phyloP scores from a whole-genome alignment of 805 yeast genomes.

The Suhomyces vadensis region DNA sequence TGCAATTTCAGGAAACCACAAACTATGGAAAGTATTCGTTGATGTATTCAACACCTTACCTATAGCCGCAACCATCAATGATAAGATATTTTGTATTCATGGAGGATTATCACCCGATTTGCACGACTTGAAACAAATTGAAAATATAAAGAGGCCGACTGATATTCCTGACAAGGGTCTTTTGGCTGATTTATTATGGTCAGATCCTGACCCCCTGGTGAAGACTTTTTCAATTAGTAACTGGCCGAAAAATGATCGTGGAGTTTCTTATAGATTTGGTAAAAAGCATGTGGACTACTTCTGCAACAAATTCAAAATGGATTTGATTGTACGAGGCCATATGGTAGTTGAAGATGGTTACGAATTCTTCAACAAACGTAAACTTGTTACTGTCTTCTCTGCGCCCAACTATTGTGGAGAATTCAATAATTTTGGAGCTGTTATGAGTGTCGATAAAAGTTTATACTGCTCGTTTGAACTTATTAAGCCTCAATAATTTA shows the following conservation, averaged over 20 bases:
- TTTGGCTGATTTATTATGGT: conserved; percentile 78
- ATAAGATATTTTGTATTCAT: conserved; percentile 59
- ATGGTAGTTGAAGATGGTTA: conserved; percentile 91
- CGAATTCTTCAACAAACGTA: conserved; percentile 74
- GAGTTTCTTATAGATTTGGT: conserved; percentile 78
- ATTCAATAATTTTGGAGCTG: conserved; percentile 78
- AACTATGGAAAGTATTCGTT: conserved; percentile 52
- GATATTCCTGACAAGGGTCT: conserved; percentile 82
- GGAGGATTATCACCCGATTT: conserved; percentile 79
- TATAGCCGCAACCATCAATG: conserved; percentile 61
- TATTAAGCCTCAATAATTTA: conserved; percentile 51
- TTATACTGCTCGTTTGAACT: conserved; percentile 72
- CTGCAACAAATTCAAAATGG: conserved; percentile 65
- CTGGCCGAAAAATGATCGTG: conserved; percentile 84
- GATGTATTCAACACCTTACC: conserved; percentile 62
- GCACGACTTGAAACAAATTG: conserved; percentile 63
- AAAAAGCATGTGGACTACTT: conserved; percentile 72
- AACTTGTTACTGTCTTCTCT: conserved; percentile 73
- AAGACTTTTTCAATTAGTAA: conserved; percentile 40
- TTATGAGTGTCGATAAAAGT: conserved; percentile 68
- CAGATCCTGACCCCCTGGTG: conserved; percentile 65
- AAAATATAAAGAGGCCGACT: conserved; percentile 73
- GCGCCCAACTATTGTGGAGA: conserved; percentile 88
- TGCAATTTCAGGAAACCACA: conserved; percentile 28
- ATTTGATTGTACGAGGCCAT: conserved; percentile 78